phyloP scores from a whole-genome alignment of 352 stramenopile species.

The Thraustotheca clavata region DNA sequence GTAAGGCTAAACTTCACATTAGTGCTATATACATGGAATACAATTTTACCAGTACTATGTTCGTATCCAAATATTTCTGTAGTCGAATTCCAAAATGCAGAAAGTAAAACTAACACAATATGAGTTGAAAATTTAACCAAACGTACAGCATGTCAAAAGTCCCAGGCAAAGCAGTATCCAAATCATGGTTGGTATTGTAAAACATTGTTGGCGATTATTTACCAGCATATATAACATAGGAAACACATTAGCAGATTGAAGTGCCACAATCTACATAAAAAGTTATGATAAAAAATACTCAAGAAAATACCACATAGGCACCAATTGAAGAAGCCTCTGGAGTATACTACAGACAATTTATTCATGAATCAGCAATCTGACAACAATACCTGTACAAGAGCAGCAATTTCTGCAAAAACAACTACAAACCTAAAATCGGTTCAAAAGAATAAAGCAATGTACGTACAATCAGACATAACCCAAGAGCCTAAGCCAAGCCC shows the following conservation, averaged over 20 bases:
- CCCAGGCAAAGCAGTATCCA: slow-evolving; percentile 50
- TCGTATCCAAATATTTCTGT: slow-evolving; percentile 31
- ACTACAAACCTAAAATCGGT: background rate
- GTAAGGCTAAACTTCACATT: slow-evolving; percentile 31
- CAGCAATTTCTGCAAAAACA: slow-evolving; percentile 14
- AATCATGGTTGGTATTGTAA: slow-evolving; percentile 37
- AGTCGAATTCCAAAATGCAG: slow-evolving; percentile 41
- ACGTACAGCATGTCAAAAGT: slow-evolving; percentile 26
- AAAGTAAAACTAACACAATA: slow-evolving; percentile 36
- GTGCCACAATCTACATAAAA: slow-evolving; percentile 37
- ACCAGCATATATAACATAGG: slow-evolving; percentile 61
- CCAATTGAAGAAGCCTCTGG: slow-evolving; percentile 57
- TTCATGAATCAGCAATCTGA: background rate
- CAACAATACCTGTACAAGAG: slow-evolving; percentile 1
- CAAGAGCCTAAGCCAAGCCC: slow-evolving; percentile 48
- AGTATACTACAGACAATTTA: slow-evolving; percentile 23
- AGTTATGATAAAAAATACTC: too few species aligned
- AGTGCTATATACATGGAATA: background rate
- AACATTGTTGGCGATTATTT: slow-evolving; percentile 35
- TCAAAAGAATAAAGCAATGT: background rate
- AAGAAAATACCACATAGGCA: slow-evolving; percentile 40
- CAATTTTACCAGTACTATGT: slow-evolving; percentile 31
- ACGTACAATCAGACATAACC: slow-evolving; percentile 55
- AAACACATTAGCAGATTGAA: slow-evolving; percentile 64
- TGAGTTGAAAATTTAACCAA: background rate